Evolutionary conservation across 2,329 filamentous ascomycete species (phyloP), one percentile per base, ranked within the genome.

Genomic region (Trichoderma sp.): DNA sequence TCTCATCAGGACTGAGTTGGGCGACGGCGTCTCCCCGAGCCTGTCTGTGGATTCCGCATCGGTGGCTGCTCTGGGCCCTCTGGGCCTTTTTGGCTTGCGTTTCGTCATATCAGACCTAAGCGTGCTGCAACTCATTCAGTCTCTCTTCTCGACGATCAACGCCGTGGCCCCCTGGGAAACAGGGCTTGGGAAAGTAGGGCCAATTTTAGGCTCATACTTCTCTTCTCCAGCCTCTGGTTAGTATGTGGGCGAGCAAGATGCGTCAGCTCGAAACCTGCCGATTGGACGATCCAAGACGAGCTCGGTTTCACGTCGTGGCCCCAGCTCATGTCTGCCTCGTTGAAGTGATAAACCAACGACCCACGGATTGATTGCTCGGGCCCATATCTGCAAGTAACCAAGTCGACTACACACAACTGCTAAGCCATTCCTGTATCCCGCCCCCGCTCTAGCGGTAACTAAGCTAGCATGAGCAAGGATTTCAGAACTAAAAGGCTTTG

Each of bases 241-340:
- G 55, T 34, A 69, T 69, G 55, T 57, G 17, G 36, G 53, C 28
- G 55, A 50, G 39, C 17, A 28, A 53, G 26, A 32, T 36, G 67
- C 57, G 36, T 69, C 57, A 62, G 39, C 39, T 36, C 39, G 26
- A 28, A 30, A 30, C 43, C 32, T 65, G 58, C 63, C 70, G 53
- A 67, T 71, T 67, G 70, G 70, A 71, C 47, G 26, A 68, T 28
- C 43, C 64, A 55, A 68, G 70, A 68, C 64, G 58, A 47, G 64
- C 72, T 72, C 70, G 69, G 75, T 76, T 73, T 73, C 73, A 75
- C 72, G 64, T 74, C 8, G 39, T 43, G 57, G 39, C 69, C 69
- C 47, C 39, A 58, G 70, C 69, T 72, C 73, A 72, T 65, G 65
- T 17, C 36, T 20, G 66, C 66, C 72, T 72, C 68, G 73, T 72